Conservation (phyloP, 768 basidiomycete genomes). For the Auricularia sp. region DNA sequence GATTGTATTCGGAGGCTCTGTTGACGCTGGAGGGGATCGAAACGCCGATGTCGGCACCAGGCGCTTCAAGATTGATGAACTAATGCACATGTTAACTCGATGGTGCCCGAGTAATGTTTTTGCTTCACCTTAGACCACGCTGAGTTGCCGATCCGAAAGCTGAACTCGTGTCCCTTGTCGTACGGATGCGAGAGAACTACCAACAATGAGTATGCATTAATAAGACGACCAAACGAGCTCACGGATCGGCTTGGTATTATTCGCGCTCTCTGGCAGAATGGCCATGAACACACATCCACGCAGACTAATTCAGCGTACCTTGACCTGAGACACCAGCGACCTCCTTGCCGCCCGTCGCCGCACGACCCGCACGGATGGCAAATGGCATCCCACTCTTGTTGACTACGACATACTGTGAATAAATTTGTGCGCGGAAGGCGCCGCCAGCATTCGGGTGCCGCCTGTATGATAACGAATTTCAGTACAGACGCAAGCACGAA, state of each 20-base stretch:
- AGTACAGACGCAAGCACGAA: neutral
- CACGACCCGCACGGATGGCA: slow-evolving; percentile 45
- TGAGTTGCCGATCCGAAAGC: slow-evolving; percentile 72
- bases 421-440: slow-evolving; percentile 93
- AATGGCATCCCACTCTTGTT: slow-evolving; percentile 92
- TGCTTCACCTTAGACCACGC: slow-evolving; percentile 73
- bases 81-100: slow-evolving; percentile 19
- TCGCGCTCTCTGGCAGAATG: neutral
- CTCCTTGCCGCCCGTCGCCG: slow-evolving; percentile 52
- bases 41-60: slow-evolving; percentile 70
- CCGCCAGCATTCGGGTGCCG: slow-evolving; percentile 85
- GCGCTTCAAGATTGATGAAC: slow-evolving; percentile 86
- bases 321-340: slow-evolving; percentile 71
- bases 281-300: neutral
- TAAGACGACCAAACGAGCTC: neutral
- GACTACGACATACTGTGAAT: slow-evolving; percentile 77
- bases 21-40: slow-evolving; percentile 47
- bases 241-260: slow-evolving; percentile 9
- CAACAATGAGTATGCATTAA: neutral
- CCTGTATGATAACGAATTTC: slow-evolving; percentile 22
- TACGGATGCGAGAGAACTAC: slow-evolving; percentile 80
- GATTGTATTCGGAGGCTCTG: slow-evolving; percentile 58
- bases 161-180: slow-evolving; percentile 72
- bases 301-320: slow-evolving; percentile 31
- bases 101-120: neutral